Evolutionary conservation across 176 grass and related monocot species (phyloP), one percentile per base, ranked within the genome.

Genomic region (Themeda triandra): DNA sequence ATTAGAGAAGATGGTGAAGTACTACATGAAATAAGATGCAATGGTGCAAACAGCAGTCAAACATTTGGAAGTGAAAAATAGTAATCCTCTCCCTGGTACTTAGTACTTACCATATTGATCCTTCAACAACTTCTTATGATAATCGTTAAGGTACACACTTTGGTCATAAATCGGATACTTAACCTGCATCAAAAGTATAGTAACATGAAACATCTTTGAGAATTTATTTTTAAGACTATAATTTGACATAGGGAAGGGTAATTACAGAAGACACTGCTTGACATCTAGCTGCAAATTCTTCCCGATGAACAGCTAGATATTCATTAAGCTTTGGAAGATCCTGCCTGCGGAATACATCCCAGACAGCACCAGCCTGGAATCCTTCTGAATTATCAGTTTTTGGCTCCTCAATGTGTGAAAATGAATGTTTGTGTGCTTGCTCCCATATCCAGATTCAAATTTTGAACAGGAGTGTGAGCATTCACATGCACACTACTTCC

Each of bases 301-400:
- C 82, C 75, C 75, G 86, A 80, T 94, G 79, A 82, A 84, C 84
- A 87, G 82, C 83, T 69, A 98, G 78, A 85, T 87, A 98, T 84
- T 93, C 90, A 87, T 96, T 98, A 78, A 98, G 85, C 73, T 90
- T 96, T 76, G 89, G 89, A 59, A 98, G 48, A 92, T 98, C 96
- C 88, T 95, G 87, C 78, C 93, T 88, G 71, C 42, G 78, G 76
- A 98, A 93, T 60, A 98, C 91, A 91, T 98, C 96, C 96, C 96
- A 98, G 90, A 94, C 32, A 83, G 85, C 91, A 81, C 89, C 93
- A 67, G 84, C 75, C 82, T 45, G 69, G 77, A 58, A 25, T 68
- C 70, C 76, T 86, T 86, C 79, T 77, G 66, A 81, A 84, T 48
- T 28, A 51, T 78, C 82, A 80, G 65, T 9, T 60, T 71, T 80